phyloP scores from a whole-genome alignment of 495 filamentous ascomycete species.

The Amniculicola lignicola region DNA sequence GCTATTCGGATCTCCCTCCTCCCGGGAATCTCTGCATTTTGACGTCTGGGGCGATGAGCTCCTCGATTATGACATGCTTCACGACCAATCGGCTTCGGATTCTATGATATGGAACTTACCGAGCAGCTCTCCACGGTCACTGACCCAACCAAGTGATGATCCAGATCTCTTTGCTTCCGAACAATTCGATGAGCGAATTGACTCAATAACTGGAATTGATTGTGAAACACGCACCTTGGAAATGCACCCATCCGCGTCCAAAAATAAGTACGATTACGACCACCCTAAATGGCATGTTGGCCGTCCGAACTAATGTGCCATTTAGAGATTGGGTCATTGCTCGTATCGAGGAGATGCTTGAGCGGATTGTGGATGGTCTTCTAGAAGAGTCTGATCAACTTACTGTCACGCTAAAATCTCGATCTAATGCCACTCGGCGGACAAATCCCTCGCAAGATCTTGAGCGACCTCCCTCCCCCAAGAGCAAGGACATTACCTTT shows the following conservation, averaged over 20 bases:
- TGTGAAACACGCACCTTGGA: too few species aligned
- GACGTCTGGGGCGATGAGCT: slow-evolving; percentile 2
- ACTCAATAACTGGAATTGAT: too few species aligned
- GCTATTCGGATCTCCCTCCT: slow-evolving; percentile 31
- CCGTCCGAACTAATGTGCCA: too few species aligned
- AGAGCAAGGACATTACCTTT: slow-evolving; percentile 46
- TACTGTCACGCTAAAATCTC: slow-evolving; percentile 45
- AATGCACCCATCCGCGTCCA: too few species aligned
- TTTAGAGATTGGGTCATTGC: slow-evolving; percentile 41
- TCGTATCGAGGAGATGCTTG: slow-evolving; percentile 54
- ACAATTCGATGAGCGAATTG: slow-evolving; percentile 1
- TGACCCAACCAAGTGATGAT: neutral
- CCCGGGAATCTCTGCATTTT: slow-evolving; percentile 33
- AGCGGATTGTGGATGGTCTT: slow-evolving; percentile 50
- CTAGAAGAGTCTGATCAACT: slow-evolving; percentile 45
- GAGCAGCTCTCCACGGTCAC: neutral
- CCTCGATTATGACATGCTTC: slow-evolving; percentile 17
- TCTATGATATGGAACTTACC: neutral
- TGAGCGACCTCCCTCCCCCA: neutral
- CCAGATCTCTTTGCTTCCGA: slow-evolving; percentile 1
- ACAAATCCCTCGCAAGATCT: neutral
- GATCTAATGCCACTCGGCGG: slow-evolving; percentile 19
- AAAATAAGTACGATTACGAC: slow-evolving; percentile 3
- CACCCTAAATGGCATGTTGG: too few species aligned
- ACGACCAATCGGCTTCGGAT: neutral